Evolutionary conservation across 2,329 filamentous ascomycete species (phyloP).

Genomic region (Chaetomium sp.): DNA sequence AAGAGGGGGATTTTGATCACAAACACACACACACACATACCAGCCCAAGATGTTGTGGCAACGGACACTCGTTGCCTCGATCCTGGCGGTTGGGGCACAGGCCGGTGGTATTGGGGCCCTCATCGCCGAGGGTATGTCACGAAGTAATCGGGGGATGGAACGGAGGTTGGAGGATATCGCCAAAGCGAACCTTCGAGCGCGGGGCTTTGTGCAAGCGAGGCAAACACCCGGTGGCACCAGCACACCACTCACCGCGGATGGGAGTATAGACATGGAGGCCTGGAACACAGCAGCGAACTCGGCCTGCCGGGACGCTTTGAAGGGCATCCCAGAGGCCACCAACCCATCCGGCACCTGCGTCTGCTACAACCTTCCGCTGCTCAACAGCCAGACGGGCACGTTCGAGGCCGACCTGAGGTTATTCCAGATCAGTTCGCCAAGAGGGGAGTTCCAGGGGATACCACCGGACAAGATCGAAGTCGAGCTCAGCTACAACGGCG

Average conservation of each 20-base stretch:
- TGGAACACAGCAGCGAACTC: constrained; percentile 51
- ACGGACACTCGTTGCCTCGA: constrained; percentile 29
- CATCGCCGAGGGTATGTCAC: constrained; percentile 23
- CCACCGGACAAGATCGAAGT: constrained; percentile 48
- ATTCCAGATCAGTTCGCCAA: constrained; percentile 60
- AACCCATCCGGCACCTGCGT: constrained; percentile 73
- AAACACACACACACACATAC: background rate
- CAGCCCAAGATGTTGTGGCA: constrained; percentile 33
- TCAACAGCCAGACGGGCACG: constrained; percentile 59
- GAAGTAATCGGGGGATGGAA: constrained; percentile 24
- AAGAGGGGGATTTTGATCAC: constrained; percentile 11
- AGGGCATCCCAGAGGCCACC: constrained; percentile 48
- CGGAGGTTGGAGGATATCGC: constrained; percentile 27
- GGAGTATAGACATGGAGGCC: constrained; percentile 45
- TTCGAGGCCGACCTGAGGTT: constrained; percentile 74
- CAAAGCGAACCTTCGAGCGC: constrained; percentile 15
- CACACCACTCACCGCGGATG: constrained; percentile 35
- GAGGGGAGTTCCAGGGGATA: constrained; percentile 47
- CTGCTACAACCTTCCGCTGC: constrained; percentile 73
- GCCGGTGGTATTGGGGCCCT: constrained; percentile 28
- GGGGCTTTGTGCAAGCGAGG: constrained; percentile 19
- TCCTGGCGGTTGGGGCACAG: constrained; percentile 32
- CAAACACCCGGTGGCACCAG: constrained; percentile 19
- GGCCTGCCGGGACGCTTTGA: constrained; percentile 55
- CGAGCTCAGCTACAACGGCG: constrained; percentile 47